A percentile compares a stretch with the other conserved stretches of the same genome.
phyloP scores from a whole-genome alignment of 164 flowering plant genomes.

The Buxus sempervirens region DNA sequence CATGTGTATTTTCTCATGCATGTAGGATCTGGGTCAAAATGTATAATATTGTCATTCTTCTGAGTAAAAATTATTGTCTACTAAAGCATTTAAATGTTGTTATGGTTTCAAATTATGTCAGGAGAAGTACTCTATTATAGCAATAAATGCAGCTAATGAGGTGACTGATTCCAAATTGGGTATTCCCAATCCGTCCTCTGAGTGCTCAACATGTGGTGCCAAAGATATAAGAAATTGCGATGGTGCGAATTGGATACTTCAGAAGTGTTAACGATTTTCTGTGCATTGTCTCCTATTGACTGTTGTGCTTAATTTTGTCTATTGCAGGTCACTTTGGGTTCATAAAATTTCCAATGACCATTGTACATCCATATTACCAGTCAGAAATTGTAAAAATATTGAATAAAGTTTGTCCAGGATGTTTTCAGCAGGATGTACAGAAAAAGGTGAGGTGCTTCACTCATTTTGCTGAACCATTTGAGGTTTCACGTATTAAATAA shows the following conservation, averaged over 20 bases:
- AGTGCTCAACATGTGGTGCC: slow-evolving; percentile 73
- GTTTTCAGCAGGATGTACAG: slow-evolving; percentile 36
- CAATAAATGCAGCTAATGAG: slow-evolving; percentile 39
- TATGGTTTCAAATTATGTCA: slow-evolving; percentile 21
- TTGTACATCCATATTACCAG: slow-evolving; percentile 64
- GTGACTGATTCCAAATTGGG: slow-evolving; percentile 74
- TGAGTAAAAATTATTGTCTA: too few species aligned
- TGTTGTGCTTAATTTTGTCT: neutral
- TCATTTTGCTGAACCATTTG: slow-evolving; percentile 18
- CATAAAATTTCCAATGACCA: slow-evolving; percentile 49
- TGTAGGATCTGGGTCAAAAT: neutral
- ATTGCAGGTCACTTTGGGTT: slow-evolving; percentile 80
- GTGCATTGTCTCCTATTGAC: neutral
- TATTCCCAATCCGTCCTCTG: slow-evolving; percentile 50
- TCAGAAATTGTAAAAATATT: slow-evolving; percentile 56
- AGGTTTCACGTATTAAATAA: neutral
- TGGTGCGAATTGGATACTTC: slow-evolving; percentile 37
- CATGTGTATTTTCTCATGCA: too few species aligned
- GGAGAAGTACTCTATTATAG: slow-evolving; percentile 47
- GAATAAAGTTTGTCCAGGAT: slow-evolving; percentile 80
- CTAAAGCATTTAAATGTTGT: neutral
- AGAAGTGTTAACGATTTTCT: neutral
- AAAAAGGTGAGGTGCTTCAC: slow-evolving; percentile 58
- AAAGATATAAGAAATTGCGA: slow-evolving; percentile 49
- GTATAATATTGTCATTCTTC: neutral